Evolutionary conservation across 192 early-diverging fungal genomes (phyloP).

Genomic region (Kappamyces sp.): DNA sequence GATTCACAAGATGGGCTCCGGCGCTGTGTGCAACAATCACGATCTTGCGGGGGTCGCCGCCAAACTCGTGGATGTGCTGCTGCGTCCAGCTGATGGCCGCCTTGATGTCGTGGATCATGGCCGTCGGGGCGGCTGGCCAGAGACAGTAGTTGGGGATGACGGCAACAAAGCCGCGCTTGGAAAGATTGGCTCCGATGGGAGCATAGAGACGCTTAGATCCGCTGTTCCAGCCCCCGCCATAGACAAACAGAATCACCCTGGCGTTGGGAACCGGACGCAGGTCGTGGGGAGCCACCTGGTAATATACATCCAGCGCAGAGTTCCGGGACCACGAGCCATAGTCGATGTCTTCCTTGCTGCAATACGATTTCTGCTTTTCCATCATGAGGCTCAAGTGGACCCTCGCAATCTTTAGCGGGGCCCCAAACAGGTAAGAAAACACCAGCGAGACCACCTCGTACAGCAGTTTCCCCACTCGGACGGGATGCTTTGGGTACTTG

Average conservation of each 20-base stretch:
- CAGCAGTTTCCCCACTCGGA: too few relatives aligned
- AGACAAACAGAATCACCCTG: neutral
- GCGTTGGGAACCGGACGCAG: neutral
- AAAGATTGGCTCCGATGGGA: slow-evolving; percentile 1
- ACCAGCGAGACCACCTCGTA: too few relatives aligned
- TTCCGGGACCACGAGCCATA: too few relatives aligned
- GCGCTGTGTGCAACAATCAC: slow-evolving; percentile 37
- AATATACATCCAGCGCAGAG: too few relatives aligned
- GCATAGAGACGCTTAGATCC: slow-evolving; percentile 11
- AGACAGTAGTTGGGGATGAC: slow-evolving; percentile 15
- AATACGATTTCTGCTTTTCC: too few relatives aligned
- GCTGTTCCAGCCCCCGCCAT: slow-evolving; percentile 11
- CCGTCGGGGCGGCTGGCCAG: slow-evolving; percentile 4
- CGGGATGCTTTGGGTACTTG: too few relatives aligned
- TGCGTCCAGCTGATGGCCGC: slow-evolving; percentile 11
- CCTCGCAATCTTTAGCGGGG: too few relatives aligned
- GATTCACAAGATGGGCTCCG: slow-evolving; percentile 33
- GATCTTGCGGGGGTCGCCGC: slow-evolving; percentile 28
- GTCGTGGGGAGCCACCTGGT: too few relatives aligned
- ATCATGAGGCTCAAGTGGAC: too few relatives aligned
- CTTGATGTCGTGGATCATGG: slow-evolving; percentile 9
- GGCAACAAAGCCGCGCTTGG: slow-evolving; percentile 6
- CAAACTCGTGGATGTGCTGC: slow-evolving; percentile 13
- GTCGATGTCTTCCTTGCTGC: too few relatives aligned
- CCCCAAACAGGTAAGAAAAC: too few relatives aligned